Evolutionary conservation across 441 rosid species (phyloP).

Genomic region (Biscutella laevigata): DNA sequence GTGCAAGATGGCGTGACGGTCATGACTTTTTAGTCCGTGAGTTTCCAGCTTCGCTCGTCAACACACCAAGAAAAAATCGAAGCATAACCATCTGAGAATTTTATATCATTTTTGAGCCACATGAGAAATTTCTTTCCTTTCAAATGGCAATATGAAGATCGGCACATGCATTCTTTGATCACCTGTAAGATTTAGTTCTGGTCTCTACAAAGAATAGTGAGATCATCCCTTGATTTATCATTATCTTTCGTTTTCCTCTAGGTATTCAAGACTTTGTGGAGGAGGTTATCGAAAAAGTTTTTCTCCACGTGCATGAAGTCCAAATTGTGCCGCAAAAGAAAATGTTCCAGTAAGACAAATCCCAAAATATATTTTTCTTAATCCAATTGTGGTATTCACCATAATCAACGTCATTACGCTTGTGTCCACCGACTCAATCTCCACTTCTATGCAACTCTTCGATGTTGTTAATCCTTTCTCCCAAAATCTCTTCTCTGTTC

Average conservation of each 20-base stretch:
- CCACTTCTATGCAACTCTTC: background rate
- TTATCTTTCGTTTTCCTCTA: background rate
- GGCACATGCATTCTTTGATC: background rate
- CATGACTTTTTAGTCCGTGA: background rate
- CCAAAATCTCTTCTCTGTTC: background rate
- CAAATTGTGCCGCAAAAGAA: background rate
- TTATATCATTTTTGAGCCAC: background rate
- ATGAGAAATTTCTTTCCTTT: background rate
- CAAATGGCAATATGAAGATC: background rate
- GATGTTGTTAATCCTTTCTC: background rate
- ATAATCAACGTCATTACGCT: background rate
- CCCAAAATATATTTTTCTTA: background rate
- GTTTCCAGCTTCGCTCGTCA: background rate
- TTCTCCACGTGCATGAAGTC: background rate
- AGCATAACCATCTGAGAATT: background rate
- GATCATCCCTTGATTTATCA: background rate
- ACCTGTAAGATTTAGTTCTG: accelerated
- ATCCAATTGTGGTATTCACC: background rate
- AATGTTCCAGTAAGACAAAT: background rate
- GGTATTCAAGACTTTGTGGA: background rate
- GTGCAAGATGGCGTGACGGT: background rate
- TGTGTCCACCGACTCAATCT: background rate
- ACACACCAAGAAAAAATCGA: background rate
- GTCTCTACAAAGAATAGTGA: background rate
- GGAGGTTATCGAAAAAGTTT: background rate